Evolutionary conservation across 371 early-diverging fungal genomes (phyloP), one percentile per base, ranked within the genome.

Genomic region (Aphelidium insulamus): DNA sequence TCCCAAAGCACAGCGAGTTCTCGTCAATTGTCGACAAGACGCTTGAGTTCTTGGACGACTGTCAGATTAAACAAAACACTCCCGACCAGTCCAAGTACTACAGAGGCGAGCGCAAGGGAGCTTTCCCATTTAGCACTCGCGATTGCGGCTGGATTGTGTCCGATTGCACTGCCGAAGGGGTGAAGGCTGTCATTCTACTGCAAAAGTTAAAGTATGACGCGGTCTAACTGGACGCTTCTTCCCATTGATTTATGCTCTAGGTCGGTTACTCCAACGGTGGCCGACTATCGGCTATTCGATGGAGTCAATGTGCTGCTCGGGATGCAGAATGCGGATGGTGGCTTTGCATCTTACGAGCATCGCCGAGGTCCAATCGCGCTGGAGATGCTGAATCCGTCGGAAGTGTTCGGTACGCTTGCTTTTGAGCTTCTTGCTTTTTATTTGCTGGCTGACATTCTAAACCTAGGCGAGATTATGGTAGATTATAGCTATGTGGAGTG

Each of bases 401-500:
- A 92, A 55, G 88, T 95, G 10, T 87, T 87, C 66, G 71, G 72
- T 36, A 55, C 40, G 40, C 34, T 15, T 9, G 30, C 10, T 19
- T 57, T 60, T 50, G 30, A 30, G 32, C 9, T 17, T 38, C 31
- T 4, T 9, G 10, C 12, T 35, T 9, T 17, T 31, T 22, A 20
- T 7, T 33, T 17, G 6, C 15, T 39, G 51, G 46, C 26, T 6
- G 4, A 21, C 4, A 26, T 30, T 27, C 11, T 14, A 28, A 16
- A 22, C 24, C 49, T 50, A 46, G 60, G 68, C 27, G 71, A 82
- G 43, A 90, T 92, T 42, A 95, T 95, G 95, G 72, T 79, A 21
- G 95, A 92, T 55, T 91, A 95, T 59, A 60, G 66, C 33, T 95
- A 95, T 51, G 81, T 86, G 6, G 95, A 95, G 49, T 95, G 95